Conservation (phyloP, 176 grass and related monocot species). For the Oryza officinalis region DNA sequence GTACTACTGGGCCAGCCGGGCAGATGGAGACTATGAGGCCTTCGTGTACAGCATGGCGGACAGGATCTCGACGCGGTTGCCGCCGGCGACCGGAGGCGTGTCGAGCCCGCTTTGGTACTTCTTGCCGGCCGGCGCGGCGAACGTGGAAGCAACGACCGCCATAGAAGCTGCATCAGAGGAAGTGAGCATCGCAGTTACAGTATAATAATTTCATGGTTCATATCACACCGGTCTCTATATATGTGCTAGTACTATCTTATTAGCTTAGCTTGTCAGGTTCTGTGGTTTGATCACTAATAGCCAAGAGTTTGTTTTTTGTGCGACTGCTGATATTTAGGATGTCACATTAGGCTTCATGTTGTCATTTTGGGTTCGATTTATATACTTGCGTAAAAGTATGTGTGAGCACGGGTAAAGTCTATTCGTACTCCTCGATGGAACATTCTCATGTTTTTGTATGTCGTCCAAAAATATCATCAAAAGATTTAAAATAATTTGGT, state of each 20-base stretch:
- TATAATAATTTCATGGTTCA: not conserved
- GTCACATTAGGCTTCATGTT: too few relatives aligned
- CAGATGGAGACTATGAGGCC: conserved; percentile 9
- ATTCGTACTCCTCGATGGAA: too few relatives aligned
- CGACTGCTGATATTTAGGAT: too few relatives aligned
- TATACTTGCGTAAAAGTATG: too few relatives aligned
- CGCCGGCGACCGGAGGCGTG: not conserved
- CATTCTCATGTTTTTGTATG: too few relatives aligned
- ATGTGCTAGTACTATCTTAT: too few relatives aligned
- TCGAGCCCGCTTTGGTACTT: conserved; percentile 28
- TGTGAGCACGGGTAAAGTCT: too few relatives aligned
- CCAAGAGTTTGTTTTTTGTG: too few relatives aligned
- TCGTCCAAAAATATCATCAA: too few relatives aligned
- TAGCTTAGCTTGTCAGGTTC: not conserved
- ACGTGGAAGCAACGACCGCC: too few relatives aligned
- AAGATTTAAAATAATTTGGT: too few relatives aligned
- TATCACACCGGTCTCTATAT: not conserved
- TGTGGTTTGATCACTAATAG: not conserved
- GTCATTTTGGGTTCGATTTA: too few relatives aligned
- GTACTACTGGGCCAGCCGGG: conserved; percentile 28
- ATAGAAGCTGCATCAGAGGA: not conserved
- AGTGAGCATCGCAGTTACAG: not conserved
- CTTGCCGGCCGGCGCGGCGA: not conserved
- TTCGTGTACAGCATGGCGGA: not conserved
- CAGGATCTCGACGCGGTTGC: not conserved